phyloP scores from a whole-genome alignment of 805 yeast genomes.

The Candida tammaniensis region DNA sequence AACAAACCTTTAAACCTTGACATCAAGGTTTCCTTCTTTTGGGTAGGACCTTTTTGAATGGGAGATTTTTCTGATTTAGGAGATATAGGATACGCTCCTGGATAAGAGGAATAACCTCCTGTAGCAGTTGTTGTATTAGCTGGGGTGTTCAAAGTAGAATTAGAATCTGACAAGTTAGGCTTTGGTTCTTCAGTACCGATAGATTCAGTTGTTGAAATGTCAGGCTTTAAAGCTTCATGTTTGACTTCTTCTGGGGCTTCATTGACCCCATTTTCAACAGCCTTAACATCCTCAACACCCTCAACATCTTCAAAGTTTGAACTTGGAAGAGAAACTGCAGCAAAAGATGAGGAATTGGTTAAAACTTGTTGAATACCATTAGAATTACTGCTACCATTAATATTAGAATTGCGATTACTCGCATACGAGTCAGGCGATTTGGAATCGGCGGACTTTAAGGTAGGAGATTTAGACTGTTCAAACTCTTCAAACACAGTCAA shows the following conservation, averaged over 20 bases:
- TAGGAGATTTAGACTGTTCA: conserved; percentile 12
- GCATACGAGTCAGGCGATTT: too few species aligned
- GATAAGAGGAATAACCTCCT: conserved; percentile 14
- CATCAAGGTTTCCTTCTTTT: conserved; percentile 25
- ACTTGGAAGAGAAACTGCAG: conserved; percentile 29
- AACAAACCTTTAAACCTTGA: conserved; percentile 33
- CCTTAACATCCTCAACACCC: conserved; percentile 1
- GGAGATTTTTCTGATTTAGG: conserved; percentile 6
- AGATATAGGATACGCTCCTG: conserved; percentile 8
- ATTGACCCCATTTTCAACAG: conserved; percentile 2
- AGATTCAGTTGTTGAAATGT: background rate
- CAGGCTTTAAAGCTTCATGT: background rate
- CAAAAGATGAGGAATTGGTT: conserved; percentile 34
- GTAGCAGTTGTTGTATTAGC: conserved; percentile 12
- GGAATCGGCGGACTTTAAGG: background rate
- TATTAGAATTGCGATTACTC: background rate
- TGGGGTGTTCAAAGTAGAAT: conserved; percentile 16
- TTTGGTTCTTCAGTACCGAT: conserved; percentile 3
- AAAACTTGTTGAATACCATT: conserved; percentile 18
- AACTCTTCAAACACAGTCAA: conserved; percentile 21
- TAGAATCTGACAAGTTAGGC: conserved; percentile 12
- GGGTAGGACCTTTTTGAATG: conserved; percentile 4
- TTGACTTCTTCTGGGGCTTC: background rate
- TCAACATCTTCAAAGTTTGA: conserved; percentile 10
- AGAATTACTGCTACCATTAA: background rate